Evolutionary conservation across 1,284 basidiomycete genomes (phyloP), one percentile per base, ranked within the genome.

Genomic region (Puccinia sorghi): DNA sequence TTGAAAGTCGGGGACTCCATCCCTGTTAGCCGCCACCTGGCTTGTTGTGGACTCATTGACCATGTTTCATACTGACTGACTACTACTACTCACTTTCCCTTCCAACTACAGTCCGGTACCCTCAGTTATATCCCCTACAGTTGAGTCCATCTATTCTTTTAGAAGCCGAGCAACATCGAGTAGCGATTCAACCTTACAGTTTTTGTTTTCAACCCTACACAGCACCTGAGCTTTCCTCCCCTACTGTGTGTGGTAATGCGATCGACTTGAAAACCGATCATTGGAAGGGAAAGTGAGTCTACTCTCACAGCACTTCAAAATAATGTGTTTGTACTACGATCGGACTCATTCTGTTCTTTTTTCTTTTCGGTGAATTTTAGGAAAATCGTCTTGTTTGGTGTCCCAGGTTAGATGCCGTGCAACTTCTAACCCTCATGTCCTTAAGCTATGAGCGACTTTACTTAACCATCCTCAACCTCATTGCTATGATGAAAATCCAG

Each of bases 311-410:
- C 32, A 32, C 32, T 32, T 32, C 22, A 13, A 9, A 13, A 32
- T 22, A 5, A 32, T 43, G 12, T 63, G 15, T 32, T 1, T 32
- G 32, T 32, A 32, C 32, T 32, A 32, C 20, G 37, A 57, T 63
- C 25, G 20, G 15, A n/a, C 59, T 61, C 15, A 61, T 61, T 61
- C 3, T 11, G 13, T 20, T 37, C n/a, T 61, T 13, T 61, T 25
- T 32, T 32, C 15, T n/a, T 59, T 17, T 11, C n/a, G n/a, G n/a
- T n/a, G n/a, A n/a, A n/a, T 56, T 50, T 2, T 41, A 76, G 74
- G 52, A 76, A 76, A 76, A 63, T 76, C 32, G 64, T 76, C 63
- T 43, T 76, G 9, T 54, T 76, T 67, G 74, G 74, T 46, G 50
- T 76, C 56, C 74, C 74, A 37, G 74, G 74, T 76, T 22, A 56